A percentile compares a stretch with the other conserved stretches of the same genome.
Conservation (phyloP, 805 yeast genomes). For the Torulaspora gathmanii region DNA sequence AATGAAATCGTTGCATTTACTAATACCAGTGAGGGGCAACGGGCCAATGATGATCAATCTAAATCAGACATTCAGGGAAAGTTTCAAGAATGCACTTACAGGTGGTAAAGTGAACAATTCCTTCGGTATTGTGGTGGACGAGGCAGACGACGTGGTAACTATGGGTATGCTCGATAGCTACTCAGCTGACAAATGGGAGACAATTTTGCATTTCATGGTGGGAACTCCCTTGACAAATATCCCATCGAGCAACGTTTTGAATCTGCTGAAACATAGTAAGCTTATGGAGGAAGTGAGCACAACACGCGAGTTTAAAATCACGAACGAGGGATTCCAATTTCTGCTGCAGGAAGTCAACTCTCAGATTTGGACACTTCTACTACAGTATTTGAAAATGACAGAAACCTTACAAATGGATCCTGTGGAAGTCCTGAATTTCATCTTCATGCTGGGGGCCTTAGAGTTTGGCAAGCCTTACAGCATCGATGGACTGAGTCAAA, state of each 20-base stretch:
- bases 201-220: slow-evolving; percentile 94
- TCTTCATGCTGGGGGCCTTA: slow-evolving; percentile 87
- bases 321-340: slow-evolving; percentile 92
- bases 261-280: slow-evolving; percentile 71
- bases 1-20: slow-evolving; percentile 67
- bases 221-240: slow-evolving; percentile 70
- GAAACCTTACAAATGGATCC: slow-evolving; percentile 87
- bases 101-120: slow-evolving; percentile 67
- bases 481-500: slow-evolving; percentile 60
- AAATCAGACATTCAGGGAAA: slow-evolving; percentile 68
- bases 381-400: slow-evolving; percentile 83
- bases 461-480: slow-evolving; percentile 88
- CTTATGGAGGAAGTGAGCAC: slow-evolving; percentile 65
- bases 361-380: slow-evolving; percentile 86
- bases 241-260: slow-evolving; percentile 80
- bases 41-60: slow-evolving; percentile 40
- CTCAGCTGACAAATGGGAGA: slow-evolving; percentile 89
- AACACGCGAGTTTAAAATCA: slow-evolving; percentile 54
- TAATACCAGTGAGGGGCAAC: slow-evolving; percentile 39
- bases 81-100: slow-evolving; percentile 77
- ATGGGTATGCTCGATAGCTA: slow-evolving; percentile 68
- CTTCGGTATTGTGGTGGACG: slow-evolving; percentile 67
- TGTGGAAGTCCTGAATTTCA: slow-evolving; percentile 89
- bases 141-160: slow-evolving; percentile 50
- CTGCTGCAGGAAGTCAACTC: slow-evolving; percentile 86